Evolutionary conservation across 2,329 filamentous ascomycete genomes (phyloP).

Genomic region (Colletotrichum siamense): DNA sequence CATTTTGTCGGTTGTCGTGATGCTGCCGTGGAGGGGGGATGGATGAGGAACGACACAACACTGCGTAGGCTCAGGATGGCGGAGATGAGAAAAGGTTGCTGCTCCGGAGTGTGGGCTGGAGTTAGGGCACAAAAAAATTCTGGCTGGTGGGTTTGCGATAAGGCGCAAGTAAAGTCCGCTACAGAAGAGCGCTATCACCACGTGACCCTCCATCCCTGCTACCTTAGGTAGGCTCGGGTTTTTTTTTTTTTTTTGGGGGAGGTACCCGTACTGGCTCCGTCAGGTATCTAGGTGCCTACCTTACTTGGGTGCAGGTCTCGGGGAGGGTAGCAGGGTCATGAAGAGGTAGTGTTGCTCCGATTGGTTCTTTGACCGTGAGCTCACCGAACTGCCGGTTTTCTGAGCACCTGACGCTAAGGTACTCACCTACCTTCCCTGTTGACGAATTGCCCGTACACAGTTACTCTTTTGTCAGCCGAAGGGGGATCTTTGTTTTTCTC

Average conservation of each 20-base stretch:
- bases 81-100: neutral
- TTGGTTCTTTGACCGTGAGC: neutral
- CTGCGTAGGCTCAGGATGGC: neutral
- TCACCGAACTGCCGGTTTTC: neutral
- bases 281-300: neutral
- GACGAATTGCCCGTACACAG: neutral
- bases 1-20: slow-evolving; percentile 21
- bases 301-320: too few species aligned
- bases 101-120: neutral
- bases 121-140: slow-evolving; percentile 24
- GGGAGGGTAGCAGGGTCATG: too few species aligned
- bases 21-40: slow-evolving; percentile 13
- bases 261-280: neutral
- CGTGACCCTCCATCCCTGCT: neutral
- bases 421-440: neutral
- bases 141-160: neutral
- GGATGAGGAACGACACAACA: neutral
- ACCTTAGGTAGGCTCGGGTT: too few species aligned
- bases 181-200: neutral
- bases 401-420: neutral
- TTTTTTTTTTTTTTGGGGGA: neutral
- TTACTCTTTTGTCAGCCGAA: neutral
- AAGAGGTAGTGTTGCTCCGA: neutral
- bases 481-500: neutral
- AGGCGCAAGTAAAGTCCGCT: neutral